Conservation (phyloP, 352 stramenopile genomes). For the Pseudoperonospora humuli region DNA sequence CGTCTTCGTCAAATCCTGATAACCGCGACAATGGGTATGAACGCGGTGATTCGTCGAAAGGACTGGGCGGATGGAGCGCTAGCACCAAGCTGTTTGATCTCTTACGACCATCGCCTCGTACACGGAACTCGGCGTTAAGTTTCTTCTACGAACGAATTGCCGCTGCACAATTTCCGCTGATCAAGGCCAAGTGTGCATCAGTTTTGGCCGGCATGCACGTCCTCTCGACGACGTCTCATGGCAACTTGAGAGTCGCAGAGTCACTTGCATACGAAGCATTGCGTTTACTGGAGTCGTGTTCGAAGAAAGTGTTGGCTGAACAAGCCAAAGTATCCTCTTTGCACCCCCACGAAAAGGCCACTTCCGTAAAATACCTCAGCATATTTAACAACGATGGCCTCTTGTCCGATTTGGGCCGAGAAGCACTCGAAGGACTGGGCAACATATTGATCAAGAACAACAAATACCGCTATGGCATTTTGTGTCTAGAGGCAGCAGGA, state of each 20-base stretch:
- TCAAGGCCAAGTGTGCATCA: slow-evolving; percentile 69
- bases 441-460: slow-evolving; percentile 81
- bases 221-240: slow-evolving; percentile 28
- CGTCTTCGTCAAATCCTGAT: slow-evolving; percentile 28
- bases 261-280: slow-evolving; percentile 70
- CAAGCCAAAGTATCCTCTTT: slow-evolving; percentile 17
- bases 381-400: slow-evolving; percentile 76
- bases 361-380: slow-evolving; percentile 29
- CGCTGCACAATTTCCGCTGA: slow-evolving; percentile 34
- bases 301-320: slow-evolving; percentile 17
- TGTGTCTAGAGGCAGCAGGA: slow-evolving; percentile 67
- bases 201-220: slow-evolving; percentile 57
- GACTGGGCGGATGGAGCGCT: slow-evolving; percentile 39
- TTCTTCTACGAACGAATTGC: slow-evolving; percentile 59
- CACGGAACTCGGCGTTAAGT: slow-evolving; percentile 33
- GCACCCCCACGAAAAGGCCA: slow-evolving; percentile 9
- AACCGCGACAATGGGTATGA: slow-evolving; percentile 27
- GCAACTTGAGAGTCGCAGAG: slow-evolving; percentile 52
- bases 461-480: slow-evolving; percentile 80
- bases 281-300: slow-evolving; percentile 57
- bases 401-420: slow-evolving; percentile 58
- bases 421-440: slow-evolving; percentile 59
- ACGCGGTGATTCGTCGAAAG: slow-evolving; percentile 31
- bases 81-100: slow-evolving; percentile 40
- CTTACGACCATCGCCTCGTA: slow-evolving; percentile 35